Conservation (phyloP, 768 basidiomycete genomes). For the Pleurotus platypus region DNA sequence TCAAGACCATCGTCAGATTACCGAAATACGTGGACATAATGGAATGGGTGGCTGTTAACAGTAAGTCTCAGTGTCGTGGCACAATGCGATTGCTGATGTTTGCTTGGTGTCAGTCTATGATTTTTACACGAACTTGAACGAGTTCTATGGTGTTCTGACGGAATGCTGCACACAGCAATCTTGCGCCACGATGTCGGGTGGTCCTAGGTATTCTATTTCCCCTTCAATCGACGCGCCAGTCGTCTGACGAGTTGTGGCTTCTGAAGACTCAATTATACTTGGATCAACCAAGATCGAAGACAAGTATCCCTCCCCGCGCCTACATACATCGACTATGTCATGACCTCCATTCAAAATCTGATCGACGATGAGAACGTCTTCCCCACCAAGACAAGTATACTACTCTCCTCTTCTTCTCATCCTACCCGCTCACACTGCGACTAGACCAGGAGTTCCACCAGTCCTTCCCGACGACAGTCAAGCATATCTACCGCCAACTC, state of each 20-base stretch:
- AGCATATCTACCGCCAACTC: constrained; percentile 95
- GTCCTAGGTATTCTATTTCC: constrained; percentile 59
- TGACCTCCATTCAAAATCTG: constrained; percentile 94
- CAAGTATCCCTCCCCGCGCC: constrained; percentile 87
- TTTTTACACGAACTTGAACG: constrained; percentile 95
- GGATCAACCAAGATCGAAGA: constrained; percentile 91
- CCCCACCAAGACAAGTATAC: constrained; percentile 90
- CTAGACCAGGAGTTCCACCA: constrained; percentile 86
- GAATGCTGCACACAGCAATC: constrained; percentile 89
- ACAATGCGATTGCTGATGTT: background rate
- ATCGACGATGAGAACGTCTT: constrained; percentile 93
- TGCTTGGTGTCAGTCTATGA: constrained; percentile 71
- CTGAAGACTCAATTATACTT: constrained; percentile 83
- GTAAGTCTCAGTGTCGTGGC: constrained; percentile 40
- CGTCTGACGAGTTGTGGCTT: background rate
- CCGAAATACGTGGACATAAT: constrained; percentile 95
- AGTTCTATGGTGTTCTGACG: constrained; percentile 92
- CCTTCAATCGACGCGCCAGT: background rate
- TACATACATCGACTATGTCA: constrained; percentile 96
- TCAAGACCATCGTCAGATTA: constrained; percentile 95
- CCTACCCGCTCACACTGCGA: background rate
- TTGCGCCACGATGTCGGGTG: constrained; percentile 92
- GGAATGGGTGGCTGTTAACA: constrained; percentile 96
- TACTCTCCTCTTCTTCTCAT: background rate
- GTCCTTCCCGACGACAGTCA: constrained; percentile 84